Base-by-base conservation (phyloP, 768 basidiomycete species). In the Naganishia vishniacii region DNA sequence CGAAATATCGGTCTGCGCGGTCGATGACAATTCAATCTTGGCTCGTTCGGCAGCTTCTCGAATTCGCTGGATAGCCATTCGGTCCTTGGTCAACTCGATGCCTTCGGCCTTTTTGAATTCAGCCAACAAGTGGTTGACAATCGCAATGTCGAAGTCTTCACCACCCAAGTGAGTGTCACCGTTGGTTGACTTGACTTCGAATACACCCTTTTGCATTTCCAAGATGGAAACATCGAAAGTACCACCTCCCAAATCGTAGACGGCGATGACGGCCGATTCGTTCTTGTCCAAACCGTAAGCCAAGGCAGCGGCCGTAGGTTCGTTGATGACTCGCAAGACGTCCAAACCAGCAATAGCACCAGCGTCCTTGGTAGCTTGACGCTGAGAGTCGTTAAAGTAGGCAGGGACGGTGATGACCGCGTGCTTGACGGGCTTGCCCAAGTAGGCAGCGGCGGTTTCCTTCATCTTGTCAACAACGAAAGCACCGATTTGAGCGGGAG, bases 11-110 rank as follows among this genome's bases (percentile, higher is more conserved):
- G 95, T 99, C 77, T 97, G 90, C 0, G 88, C 82, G 1, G 93
- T 89, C 12, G 90, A 92, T 12, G 92, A 97, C 26, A 99, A 81
- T 76, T 98, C 94, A 56, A 95, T 93, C 85, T 99, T 99, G 69
- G 95, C 95, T 82, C 97, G 97, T 83, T 99, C 95, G 13, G 94
- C 91, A 20, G 95, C 95, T 79, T 99, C 95, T 71, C 95, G 91
- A 67, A 99, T 91, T 79, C 95, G 91, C 79, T 98, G 95, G 70
- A 99, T 89, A 7, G 95, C 93, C 88, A 97, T 95, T 53, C 87
- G 83, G 77, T 99, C 95, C 70, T 83, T 81, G 69, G 81, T 81
- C 46, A 98, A 85, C 73, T 91, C 87, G 65, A 88, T 81, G 37
- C 91, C 88, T 4, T 82, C 81, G 76, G 92, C 87, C 81, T 92